Conservation (phyloP, 345 rosid genomes). For the Eutrema japonicum region DNA sequence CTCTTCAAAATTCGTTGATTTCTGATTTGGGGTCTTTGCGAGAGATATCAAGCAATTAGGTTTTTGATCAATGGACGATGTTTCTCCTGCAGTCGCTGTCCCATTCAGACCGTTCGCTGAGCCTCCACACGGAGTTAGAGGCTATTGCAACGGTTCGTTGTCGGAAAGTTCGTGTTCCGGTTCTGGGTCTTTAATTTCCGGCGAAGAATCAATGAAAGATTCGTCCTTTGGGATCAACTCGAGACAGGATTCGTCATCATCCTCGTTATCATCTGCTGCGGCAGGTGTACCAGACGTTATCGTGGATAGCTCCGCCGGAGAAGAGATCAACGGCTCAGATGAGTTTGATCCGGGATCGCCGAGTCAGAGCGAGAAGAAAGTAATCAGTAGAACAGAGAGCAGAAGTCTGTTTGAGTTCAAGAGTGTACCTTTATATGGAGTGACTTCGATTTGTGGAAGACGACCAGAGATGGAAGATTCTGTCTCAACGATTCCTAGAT, state of each 20-base stretch:
- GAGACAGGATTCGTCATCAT: constrained; percentile 20
- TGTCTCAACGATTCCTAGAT: constrained; percentile 54
- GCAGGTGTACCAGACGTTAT: constrained; percentile 15
- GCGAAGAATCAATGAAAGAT: constrained; percentile 33
- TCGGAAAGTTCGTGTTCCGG: constrained; percentile 34
- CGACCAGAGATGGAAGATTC: constrained; percentile 90
- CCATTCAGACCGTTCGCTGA: constrained; percentile 50
- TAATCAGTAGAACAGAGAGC: constrained; percentile 46
- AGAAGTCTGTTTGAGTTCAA: constrained; percentile 41
- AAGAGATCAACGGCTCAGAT: constrained; percentile 35
- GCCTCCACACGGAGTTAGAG: constrained; percentile 43
- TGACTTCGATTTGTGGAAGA: constrained; percentile 64
- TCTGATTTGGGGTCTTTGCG: constrained; percentile 14
- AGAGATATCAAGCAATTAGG: neutral
- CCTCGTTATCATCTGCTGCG: constrained; percentile 21
- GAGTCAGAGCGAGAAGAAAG: constrained; percentile 44
- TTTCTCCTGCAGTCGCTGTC: constrained; percentile 50
- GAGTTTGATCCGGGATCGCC: constrained; percentile 41
- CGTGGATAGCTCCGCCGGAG: constrained; percentile 30
- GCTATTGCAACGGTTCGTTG: constrained; percentile 31
- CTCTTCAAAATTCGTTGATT: neutral
- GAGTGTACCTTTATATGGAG: constrained; percentile 60
- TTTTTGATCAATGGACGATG: constrained; percentile 51
- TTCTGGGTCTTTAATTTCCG: constrained; percentile 6
- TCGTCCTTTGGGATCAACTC: constrained; percentile 25